Evolutionary conservation across 768 basidiomycete species (phyloP), one percentile per base, ranked within the genome.

Genomic region (Nidula microcarpa): DNA sequence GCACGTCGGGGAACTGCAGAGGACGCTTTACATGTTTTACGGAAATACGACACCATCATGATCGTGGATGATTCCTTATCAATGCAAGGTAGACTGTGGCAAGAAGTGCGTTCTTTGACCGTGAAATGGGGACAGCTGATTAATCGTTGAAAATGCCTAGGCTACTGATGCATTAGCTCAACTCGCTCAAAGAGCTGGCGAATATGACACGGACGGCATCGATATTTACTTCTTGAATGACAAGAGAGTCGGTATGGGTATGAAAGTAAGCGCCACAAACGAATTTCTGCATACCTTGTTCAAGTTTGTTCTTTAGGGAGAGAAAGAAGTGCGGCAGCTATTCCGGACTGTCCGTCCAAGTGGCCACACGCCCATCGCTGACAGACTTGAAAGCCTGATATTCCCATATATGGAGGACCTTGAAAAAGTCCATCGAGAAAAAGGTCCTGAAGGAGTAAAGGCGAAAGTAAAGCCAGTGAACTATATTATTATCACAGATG

Each of bases 31-130:
- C 62, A 75, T 33, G 70, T 65, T 34, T 62, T 84, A 4, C 57
- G 64, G 33, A 63, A 72, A 50, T 86, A 81, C 55, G 74, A 86
- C 51, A 86, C 83, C 0, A 73, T 84, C 9, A 65, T 86, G 43
- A 62, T 86, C 39, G 70, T 87, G 51, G 82, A 85, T 62, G 85
- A 86, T 62, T 86, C 85, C 4, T 64, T 63, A 6, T 84, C 83
- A 3, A 86, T 86, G 85, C 74, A 73, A 23, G 23, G 23, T 2
- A 45, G 48, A 1, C 67, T 69, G 9, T 87, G 85, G 85, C 47
- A 55, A 10, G 80, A 83, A 70, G 82, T 83, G 33, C 11, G 57
- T 4, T 23, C 23, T 23, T 23, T 4, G 23, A 23, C 23, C 23
- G 4, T 23, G 23, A 23, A 23, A 23, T 23, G 23, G 23, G 23